A percentile compares a stretch with the other conserved stretches of the same genome.
phyloP scores from a whole-genome alignment of 2,329 filamentous ascomycete genomes.

The Piedraia hortae region DNA sequence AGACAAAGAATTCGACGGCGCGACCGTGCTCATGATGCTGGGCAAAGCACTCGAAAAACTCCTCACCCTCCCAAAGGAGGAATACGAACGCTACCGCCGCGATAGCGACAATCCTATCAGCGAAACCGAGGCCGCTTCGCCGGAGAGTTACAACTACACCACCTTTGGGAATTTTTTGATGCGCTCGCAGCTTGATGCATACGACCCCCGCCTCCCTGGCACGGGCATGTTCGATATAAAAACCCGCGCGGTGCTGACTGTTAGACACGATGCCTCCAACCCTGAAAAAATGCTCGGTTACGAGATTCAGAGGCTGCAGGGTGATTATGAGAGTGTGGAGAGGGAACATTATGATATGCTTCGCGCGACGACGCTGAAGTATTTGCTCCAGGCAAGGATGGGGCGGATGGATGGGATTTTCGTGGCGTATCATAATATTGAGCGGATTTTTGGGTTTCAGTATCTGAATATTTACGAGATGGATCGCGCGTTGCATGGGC shows the following conservation, averaged over 20 bases:
- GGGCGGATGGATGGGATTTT: conserved; percentile 98
- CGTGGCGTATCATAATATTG: conserved; percentile 81
- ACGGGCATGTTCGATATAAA: conserved; percentile 91
- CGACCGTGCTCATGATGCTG: conserved; percentile 69
- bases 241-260: conserved; percentile 69
- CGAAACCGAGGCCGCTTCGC: conserved; percentile 40
- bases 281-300: conserved; percentile 59
- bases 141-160: conserved; percentile 70
- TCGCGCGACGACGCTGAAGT: conserved; percentile 78
- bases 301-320: conserved; percentile 50
- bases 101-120: conserved; percentile 38
- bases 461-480: conserved; percentile 71
- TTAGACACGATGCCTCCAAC: conserved; percentile 58
- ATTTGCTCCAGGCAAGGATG: conserved; percentile 87
- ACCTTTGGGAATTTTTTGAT: conserved; percentile 70
- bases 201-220: conserved; percentile 64
- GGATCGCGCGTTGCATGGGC: conserved; percentile 71
- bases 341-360: conserved; percentile 96
- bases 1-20: conserved; percentile 69
- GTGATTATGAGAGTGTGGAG: conserved; percentile 74
- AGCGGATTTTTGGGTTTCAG: conserved; percentile 92
- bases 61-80: conserved; percentile 51
- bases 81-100: conserved; percentile 64
- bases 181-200: conserved; percentile 78
- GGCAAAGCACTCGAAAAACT: conserved; percentile 95